phyloP scores from a whole-genome alignment of 139 green algal genomes.

The Haematococcus lacustris region DNA sequence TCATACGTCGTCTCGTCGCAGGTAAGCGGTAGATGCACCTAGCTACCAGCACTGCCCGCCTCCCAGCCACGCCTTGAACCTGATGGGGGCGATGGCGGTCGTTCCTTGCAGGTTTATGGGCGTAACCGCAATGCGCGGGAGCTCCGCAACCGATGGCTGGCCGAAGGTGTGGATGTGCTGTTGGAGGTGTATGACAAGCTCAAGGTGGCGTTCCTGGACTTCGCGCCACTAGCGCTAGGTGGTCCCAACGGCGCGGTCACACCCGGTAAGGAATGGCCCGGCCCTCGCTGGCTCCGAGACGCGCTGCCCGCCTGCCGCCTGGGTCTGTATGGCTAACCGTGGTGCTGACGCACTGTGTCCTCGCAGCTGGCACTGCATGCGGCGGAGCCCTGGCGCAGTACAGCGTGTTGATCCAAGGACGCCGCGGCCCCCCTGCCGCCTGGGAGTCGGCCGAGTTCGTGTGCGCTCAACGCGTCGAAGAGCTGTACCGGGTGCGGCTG shows the following conservation, averaged over 20 bases:
- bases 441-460: slow-evolving; percentile 52
- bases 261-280: too few species aligned
- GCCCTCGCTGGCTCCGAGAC: too few species aligned
- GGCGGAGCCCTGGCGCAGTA: slow-evolving; percentile 1
- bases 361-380: too few species aligned
- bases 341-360: too few species aligned
- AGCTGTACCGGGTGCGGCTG: slow-evolving; percentile 29
- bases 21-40: too few species aligned
- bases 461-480: slow-evolving; percentile 14
- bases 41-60: too few species aligned
- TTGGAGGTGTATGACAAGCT: slow-evolving; percentile 13
- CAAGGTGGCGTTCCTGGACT: slow-evolving; percentile 21
- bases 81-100: too few species aligned
- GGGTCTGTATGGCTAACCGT: too few species aligned
- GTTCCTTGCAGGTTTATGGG: slow-evolving; percentile 36
- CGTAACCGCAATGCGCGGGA: slow-evolving; percentile 21
- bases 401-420: slow-evolving; percentile 16
- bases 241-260: too few species aligned
- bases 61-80: too few species aligned
- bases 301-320: too few species aligned
- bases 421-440: slow-evolving; percentile 44
- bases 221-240: too few species aligned
- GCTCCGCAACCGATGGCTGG: slow-evolving; percentile 24
- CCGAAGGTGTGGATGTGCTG: slow-evolving; percentile 18
- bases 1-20: slow-evolving; percentile 60